Base-by-base conservation (phyloP, 768 basidiomycete genomes). In the Lenzites betulinus region DNA sequence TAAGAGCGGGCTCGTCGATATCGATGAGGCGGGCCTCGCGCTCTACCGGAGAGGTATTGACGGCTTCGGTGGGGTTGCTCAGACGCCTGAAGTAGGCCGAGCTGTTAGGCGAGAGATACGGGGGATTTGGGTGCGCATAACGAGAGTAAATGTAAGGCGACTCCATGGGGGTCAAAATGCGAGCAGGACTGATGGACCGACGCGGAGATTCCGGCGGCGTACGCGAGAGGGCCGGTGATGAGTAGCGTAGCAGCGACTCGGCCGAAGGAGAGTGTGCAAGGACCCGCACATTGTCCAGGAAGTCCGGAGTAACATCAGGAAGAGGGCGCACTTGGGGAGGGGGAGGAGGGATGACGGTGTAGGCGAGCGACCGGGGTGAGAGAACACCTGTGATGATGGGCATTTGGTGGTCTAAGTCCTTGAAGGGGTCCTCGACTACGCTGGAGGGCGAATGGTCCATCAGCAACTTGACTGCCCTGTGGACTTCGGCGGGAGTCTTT, bases 401-500 rank as follows among this genome's bases (percentile, higher is more conserved):
- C 23, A 46, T 46, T 2, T 4, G 23, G 11, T 51, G 22, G 7
- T 51, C 35, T 7, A 51, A 51, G 22, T 39, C 36, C 3, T 12
- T 11, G 33, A 58, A 36, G 9, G 44, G 0, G 18, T 42, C 23
- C 13, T 22, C 48, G 3, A 4, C 49, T 16, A 25, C 26, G 20
- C 11, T 23, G 7, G 39, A 13, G 11, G 35, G 25, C 7, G 28
- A 28, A 25, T 23, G 39, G 26, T 36, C n/a, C 15, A 42, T 23
- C 8, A n/a, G 28, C 18, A 28, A 23, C 16, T n/a, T 28, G 28
- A 7, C 20, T 0, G 57, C 28, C 18, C 6, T 25, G 1, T 84
- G 85, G 28, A 86, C 70, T 16, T 79, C 79, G 18, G 81, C 80
- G 1, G 77, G 62, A 0, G 76, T 77, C 67, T 77, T 86, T 74